Percentiles rank a stretch among this genome's conserved stretches.
These are phyloP conservation scores for Penicillium sp. DNA, from an alignment of 2,329 filamentous ascomycete species.

Conservation along the genomic window DNA sequence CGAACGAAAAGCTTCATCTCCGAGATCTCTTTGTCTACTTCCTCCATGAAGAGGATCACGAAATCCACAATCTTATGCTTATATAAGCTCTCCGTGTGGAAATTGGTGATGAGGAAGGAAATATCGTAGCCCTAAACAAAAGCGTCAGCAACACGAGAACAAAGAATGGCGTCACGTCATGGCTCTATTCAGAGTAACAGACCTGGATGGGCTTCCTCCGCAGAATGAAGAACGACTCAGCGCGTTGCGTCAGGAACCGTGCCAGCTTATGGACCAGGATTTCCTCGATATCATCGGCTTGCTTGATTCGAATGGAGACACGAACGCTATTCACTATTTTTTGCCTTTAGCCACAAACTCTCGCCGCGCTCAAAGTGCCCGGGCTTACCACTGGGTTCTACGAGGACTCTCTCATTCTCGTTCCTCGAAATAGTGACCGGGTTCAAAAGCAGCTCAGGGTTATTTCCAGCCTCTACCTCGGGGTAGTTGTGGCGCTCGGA, in stretches of 20 bases:
- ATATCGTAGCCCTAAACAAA: conserved; percentile 83
- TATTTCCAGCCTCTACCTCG: conserved; percentile 89
- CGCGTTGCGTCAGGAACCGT: conserved; percentile 90
- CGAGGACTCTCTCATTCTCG: conserved; percentile 85
- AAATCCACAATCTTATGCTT: conserved; percentile 99
- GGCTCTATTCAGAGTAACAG: conserved; percentile 24
- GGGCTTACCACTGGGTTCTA: too few species aligned
- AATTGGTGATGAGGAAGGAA: conserved; percentile 97
- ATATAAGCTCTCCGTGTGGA: conserved; percentile 97
- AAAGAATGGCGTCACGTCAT: too few species aligned
- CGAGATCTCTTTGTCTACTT: conserved; percentile 99
- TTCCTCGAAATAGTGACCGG: conserved; percentile 88
- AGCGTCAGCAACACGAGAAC: not conserved
- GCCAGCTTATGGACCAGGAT: conserved; percentile 97
- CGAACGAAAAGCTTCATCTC: conserved; percentile 96
- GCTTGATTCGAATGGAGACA: conserved; percentile 98
- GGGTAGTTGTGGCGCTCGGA: conserved; percentile 94
- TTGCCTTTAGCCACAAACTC: too few species aligned
- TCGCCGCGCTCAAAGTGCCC: too few species aligned
- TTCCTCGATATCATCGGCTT: conserved; percentile 97
- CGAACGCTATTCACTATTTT: conserved; percentile 94
- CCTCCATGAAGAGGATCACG: conserved; percentile 99
- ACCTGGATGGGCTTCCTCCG: conserved; percentile 94
- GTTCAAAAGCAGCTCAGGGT: conserved; percentile 89
- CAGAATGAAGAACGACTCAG: conserved; percentile 95